phyloP scores from a whole-genome alignment of 1,284 basidiomycete genomes.

The Acaromyces ingoldii region DNA sequence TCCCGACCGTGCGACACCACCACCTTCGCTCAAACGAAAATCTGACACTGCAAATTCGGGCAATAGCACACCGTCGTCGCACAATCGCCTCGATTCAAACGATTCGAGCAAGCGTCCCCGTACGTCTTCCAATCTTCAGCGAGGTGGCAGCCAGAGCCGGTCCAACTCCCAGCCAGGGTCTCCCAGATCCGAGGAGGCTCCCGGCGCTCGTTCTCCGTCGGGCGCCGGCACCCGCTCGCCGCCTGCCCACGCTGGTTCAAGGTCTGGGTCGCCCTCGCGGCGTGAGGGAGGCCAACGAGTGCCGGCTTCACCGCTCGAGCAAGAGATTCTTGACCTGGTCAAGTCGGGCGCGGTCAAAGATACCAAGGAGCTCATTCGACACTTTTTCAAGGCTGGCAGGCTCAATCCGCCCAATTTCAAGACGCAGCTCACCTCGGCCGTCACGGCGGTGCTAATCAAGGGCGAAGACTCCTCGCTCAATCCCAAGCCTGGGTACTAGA shows the following conservation, averaged over 20 bases:
- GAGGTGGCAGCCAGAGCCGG: no score
- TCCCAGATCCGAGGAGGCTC: no score
- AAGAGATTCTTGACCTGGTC: conserved; percentile 1
- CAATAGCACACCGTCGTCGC: neutral
- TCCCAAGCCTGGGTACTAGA: no score
- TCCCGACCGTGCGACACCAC: neutral
- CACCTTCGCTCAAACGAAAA: conserved; percentile 3
- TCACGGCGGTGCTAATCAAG: neutral
- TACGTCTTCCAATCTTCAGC: neutral
- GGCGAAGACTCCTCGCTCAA: no score
- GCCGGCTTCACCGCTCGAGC: neutral
- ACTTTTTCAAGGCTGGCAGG: conserved; percentile 1
- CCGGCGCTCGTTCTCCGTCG: no score
- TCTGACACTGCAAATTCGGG: neutral
- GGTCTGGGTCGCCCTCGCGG: conserved; percentile 3
- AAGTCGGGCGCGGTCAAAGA: neutral
- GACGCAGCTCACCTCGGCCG: neutral
- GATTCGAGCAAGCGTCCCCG: neutral
- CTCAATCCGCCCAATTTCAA: neutral
- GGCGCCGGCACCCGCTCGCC: no score
- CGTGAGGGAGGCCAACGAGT: neutral
- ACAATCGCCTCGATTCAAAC: neutral
- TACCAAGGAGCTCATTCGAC: conserved; percentile 1
- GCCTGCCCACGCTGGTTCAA: neutral
- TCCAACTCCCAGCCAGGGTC: no score